Evolutionary conservation across 345 rosid species (phyloP), one percentile per base, ranked within the genome.

Genomic region (Aquilaria malaccensis): DNA sequence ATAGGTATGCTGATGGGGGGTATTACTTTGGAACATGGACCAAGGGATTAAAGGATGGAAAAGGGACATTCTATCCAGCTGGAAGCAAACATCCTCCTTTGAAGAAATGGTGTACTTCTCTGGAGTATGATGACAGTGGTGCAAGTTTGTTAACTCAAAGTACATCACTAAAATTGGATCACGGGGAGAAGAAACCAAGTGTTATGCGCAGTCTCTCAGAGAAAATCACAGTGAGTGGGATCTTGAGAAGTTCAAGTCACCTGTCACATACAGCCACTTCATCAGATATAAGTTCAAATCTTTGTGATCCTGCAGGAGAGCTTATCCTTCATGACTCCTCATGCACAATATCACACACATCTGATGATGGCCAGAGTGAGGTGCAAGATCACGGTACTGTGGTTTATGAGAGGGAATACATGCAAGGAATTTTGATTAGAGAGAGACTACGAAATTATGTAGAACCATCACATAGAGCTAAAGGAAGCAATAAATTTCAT

Each of bases 11-110:
- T 14, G 91, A 93, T 81, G 97, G 95, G 32, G 85, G 89, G 55
- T 85, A 80, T 62, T 93, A 89, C 70, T 85, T 80, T 64, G 98
- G 98, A 58, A 80, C 69, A 10, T 93, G 98, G 98, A 80, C 82
- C 33, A 69, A 63, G 62, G 96, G 86, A 59, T 63, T 85, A 14
- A 93, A 85, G 76, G 98, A 93, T 46, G 98, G 98, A 51, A 93
- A 93, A 72, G 98, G 97, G 66, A 79, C 79, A 52, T 93, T 82
- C 64, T 85, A 80, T 65, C 96, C 95, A 51, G 80, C 85, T 58
- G 98, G 96, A 66, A 84, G 82, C 63, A 85, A 85, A 60, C 77
- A 76, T 78, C 88, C 85, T 14, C 79, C 91, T 63, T 60, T 81
- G n/a, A 84, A 76, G 80, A 80, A 77, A 64, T 82, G 74, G 77